Evolutionary conservation across 2,329 filamentous ascomycete species (phyloP), one percentile per base, ranked within the genome.

Genomic region (Fusarium nygamai): DNA sequence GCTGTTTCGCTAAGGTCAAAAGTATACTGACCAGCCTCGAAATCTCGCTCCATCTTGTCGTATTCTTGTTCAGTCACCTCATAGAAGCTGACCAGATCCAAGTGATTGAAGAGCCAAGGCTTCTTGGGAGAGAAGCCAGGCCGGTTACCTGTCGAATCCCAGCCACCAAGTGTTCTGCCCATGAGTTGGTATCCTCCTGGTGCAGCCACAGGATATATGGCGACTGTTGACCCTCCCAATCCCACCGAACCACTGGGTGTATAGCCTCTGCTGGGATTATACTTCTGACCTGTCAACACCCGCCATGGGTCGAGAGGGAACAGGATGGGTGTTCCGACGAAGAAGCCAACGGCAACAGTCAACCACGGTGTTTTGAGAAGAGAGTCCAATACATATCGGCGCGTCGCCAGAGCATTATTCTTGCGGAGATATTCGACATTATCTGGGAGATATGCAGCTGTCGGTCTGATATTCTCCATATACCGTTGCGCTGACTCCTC

Each of bases 151-250:
- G 79, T 80, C 5, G 78, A 77, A 65, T 84, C 82, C 78, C 81
- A 84, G 12, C 78, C 78, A 11, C 78, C 77, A 14, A 84, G 66
- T 1, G 78, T 78, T 58, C 76, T 60, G 19, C 79, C 83, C 10
- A 82, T 77, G 38, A 83, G 76, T 79, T 80, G 80, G 74, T 84
- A 85, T 1, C 84, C 84, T 8, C 84, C 84, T 0, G 84, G 84
- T 10, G 77, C 73, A 31, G 82, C 82, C 2, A 81, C 78, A 0
- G 82, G 79, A 58, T 85, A 85, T 12, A 84, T 78, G 34, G 80
- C 78, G 19, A 84, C 73, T 19, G 80, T 64, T 8, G 78, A 79
- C 1, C 84, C 58, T 31, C 58, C 58, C 20, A 61, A 29, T 17
- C 58, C 58, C 2, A 61, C 58, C 6, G 58, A 53, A 4, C 58